phyloP scores from a whole-genome alignment of 306 rosid species.

The Abrus precatorius region DNA sequence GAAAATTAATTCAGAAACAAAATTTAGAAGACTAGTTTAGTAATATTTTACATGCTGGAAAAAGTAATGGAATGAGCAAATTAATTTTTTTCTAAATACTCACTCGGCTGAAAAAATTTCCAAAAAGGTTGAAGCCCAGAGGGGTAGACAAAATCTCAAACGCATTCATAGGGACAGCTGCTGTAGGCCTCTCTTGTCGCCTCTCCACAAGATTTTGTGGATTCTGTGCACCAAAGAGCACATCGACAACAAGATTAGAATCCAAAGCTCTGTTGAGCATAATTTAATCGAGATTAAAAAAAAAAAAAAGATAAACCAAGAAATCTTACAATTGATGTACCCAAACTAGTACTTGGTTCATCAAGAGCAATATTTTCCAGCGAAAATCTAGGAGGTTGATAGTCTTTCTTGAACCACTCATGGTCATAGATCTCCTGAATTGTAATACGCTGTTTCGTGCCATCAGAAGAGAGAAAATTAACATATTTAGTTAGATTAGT shows the following conservation, averaged over 20 bases:
- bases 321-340: slow-evolving; percentile 58
- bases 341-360: slow-evolving; percentile 67
- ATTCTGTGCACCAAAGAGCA: slow-evolving; percentile 53
- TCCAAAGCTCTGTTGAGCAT: slow-evolving; percentile 32
- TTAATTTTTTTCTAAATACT: no score
- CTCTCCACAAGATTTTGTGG: slow-evolving; percentile 66
- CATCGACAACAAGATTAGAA: slow-evolving; percentile 25
- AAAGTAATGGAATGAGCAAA: no score
- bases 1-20: no score
- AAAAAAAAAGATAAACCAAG: background rate
- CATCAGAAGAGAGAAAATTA: slow-evolving; percentile 23
- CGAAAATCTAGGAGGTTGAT: slow-evolving; percentile 63
- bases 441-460: slow-evolving; percentile 71
- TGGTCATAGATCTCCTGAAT: slow-evolving; percentile 69
- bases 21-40: no score
- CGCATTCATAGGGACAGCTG: slow-evolving; percentile 76
- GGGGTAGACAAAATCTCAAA: slow-evolving; percentile 77
- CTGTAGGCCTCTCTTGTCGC: slow-evolving; percentile 60
- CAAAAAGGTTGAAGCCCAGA: slow-evolving; percentile 68
- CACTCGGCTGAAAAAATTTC: slow-evolving; percentile 57
- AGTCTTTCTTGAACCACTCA: slow-evolving; percentile 88
- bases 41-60: no score
- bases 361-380: slow-evolving; percentile 66
- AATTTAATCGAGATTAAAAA: background rate
- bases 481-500: slow-evolving; percentile 13